Evolutionary conservation across 106 monocot species (phyloP).

Genomic region (Ottelia alismoides): DNA sequence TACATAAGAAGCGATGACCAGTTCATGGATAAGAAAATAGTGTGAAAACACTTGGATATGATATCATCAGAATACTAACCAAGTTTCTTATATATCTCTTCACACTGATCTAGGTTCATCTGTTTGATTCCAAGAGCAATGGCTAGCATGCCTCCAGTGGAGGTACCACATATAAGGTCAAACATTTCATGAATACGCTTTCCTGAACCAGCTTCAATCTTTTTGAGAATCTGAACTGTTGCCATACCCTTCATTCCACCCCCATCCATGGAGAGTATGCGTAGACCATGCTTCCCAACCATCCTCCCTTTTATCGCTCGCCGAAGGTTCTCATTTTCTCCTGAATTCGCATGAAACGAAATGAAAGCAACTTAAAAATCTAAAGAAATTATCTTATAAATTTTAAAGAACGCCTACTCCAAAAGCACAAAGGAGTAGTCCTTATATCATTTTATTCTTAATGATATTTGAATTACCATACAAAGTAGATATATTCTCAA

Average conservation of each 20-base stretch:
- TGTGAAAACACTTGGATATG: not conserved
- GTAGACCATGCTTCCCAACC: slow-evolving; percentile 65
- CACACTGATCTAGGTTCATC: slow-evolving; percentile 89
- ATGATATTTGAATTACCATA: too few species aligned
- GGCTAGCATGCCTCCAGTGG: slow-evolving; percentile 99
- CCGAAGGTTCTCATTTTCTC: slow-evolving; percentile 92
- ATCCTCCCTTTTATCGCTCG: slow-evolving; percentile 66
- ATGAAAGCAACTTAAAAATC: too few species aligned
- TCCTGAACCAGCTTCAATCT: slow-evolving; percentile 93
- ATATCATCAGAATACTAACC: slow-evolving; percentile 24
- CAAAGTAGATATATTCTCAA: too few species aligned
- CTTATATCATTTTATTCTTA: too few species aligned
- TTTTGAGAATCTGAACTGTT: slow-evolving; percentile 89
- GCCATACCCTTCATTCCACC: slow-evolving; percentile 99
- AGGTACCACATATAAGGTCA: slow-evolving; percentile 97
- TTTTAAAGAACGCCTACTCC: too few species aligned
- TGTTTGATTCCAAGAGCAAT: slow-evolving; percentile 88
- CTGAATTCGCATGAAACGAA: slow-evolving; percentile 17
- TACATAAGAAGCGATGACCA: slow-evolving; percentile 18
- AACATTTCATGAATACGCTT: slow-evolving; percentile 93
- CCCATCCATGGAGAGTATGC: slow-evolving; percentile 96
- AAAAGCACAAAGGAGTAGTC: too few species aligned
- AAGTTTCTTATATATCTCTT: slow-evolving; percentile 95
- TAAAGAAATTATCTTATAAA: too few species aligned
- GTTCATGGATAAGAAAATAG: too few species aligned